Base-by-base conservation (phyloP, 169 alveolate genomes). In the Plasmodium gonderi region DNA sequence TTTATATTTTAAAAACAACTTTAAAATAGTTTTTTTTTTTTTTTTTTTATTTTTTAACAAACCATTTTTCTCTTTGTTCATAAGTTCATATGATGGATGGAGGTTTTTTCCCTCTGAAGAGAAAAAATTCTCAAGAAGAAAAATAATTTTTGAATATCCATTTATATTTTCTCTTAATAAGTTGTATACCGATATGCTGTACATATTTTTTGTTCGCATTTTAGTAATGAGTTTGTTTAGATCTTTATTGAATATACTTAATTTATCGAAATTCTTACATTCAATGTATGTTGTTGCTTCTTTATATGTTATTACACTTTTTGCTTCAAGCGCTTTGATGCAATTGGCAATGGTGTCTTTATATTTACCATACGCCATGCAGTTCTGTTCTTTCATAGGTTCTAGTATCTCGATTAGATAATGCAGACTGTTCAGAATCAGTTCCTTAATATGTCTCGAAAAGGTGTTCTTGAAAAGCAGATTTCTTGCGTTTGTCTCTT, bases 131-230 rank as follows among this genome's bases (percentile, higher is more conserved):
- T 83, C 83, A n/a, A 83, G n/a, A 0, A 83, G 6, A 2, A 69
- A 83, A 49, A 83, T 83, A 0, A 83, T 83, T 29, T 83, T 83
- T 8, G 83, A 45, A 2, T 83, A 83, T 8, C 83, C 92, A 72
- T 45, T 83, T 1, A 83, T 17, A 83, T 83, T 47, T 72, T 83
- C 92, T 42, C 82, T 72, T 3, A 83, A 3, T 11, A 83, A 23
- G 29, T 83, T 83, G n/a, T 83, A 83, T 0, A 83, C 60, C 9
- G 83, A 83, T 40, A 83, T 83, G 42, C 92, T 83, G 26, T 83
- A 83, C 82, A 83, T 83, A 72, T 83, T 83, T 69, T 83, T 83
- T 5, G 92, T 83, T 83, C 51, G 54, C 64, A 83, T 31, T 72
- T 83, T 83, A 0, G 92, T 83, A 6, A 83, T 47, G 26, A 83